Percentiles rank a stretch among this genome's conserved stretches.
Conservation (phyloP, 1,284 basidiomycete species). For the Trametes pubescens region DNA sequence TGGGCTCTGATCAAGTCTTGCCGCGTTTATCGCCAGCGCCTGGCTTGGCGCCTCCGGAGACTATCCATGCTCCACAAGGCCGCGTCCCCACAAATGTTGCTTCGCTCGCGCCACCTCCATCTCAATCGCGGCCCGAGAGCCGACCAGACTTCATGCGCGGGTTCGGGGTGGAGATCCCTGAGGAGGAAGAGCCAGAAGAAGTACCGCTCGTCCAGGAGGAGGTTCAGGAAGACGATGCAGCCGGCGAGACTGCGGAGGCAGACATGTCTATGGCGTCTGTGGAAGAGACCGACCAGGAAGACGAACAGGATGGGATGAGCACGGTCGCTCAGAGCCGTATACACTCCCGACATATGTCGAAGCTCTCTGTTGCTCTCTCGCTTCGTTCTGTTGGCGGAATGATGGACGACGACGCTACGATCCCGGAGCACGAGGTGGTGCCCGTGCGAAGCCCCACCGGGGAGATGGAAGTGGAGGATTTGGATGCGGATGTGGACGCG, state of each 20-base stretch:
- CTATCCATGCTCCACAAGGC: conserved; percentile 67
- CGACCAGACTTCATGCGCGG: conserved; percentile 78
- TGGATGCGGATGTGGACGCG: conserved; percentile 48
- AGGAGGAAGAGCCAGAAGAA: conserved; percentile 53
- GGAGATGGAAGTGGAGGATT: conserved; percentile 43
- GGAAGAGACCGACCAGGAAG: conserved; percentile 43
- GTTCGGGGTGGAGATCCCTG: conserved; percentile 80
- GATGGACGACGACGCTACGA: conserved; percentile 27
- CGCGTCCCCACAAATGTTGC: conserved; percentile 58
- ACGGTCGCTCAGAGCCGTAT: conserved; percentile 58
- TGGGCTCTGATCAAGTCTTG: conserved; percentile 59
- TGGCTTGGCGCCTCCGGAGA: conserved; percentile 28
- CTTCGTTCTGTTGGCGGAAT: conserved; percentile 66
- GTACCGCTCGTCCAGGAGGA: conserved; percentile 39
- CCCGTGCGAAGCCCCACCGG: conserved; percentile 27
- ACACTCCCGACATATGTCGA: conserved; percentile 78
- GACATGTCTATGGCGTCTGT: conserved; percentile 38
- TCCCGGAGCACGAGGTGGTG: conserved; percentile 28
- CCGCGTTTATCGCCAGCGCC: conserved; percentile 35
- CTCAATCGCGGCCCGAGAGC: conserved; percentile 56
- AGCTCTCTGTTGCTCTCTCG: conserved; percentile 70
- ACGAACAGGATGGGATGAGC: conserved; percentile 49
- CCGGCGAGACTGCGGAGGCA: conserved; percentile 48
- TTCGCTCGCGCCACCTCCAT: conserved; percentile 55
- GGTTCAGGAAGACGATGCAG: conserved; percentile 43